Base-by-base conservation (phyloP, 768 basidiomycete species). In the Hebeloma cylindrosporum region DNA sequence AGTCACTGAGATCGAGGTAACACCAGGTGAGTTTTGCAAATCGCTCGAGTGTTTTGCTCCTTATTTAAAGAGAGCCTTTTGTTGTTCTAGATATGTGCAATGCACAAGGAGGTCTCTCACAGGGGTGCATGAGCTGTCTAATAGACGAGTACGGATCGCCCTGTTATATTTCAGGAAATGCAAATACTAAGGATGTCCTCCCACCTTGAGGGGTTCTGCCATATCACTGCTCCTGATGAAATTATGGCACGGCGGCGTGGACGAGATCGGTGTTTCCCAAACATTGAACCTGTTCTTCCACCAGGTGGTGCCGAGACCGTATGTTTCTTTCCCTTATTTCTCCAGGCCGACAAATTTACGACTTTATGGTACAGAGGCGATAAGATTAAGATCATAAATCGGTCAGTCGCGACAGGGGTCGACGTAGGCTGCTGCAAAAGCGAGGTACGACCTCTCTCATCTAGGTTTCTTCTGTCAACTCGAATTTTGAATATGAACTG, bases 361-460 rank as follows among this genome's bases (percentile, higher is more conserved):
- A 2, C 18, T 33, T 20, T 3, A 13, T 8, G 10, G 16, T 43
- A 26, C 25, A 56, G 56, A 7, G 53, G 53, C 13, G 31, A 42
- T 8, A 54, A 28, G 35, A 43, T 56, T n/a, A 45, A 34, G 31
- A 52, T 63, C 5, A 39, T 60, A 9, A 63, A 45, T 30, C 53
- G 60, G n/a, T 60, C 59, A 3, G 40, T 64, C n/a, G 45, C 54
- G 6, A 33, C 51, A 11, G 46, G 47, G 0, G 26, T 40, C 1
- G 56, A 52, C 16, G 44, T 52, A 17, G 56, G 60, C 7, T 57
- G 50, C 13, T 60, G 59, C 29, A 40, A 44, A 28, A 53, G 54
- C 34, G 60, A 63, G 38, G 61, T 60, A 23, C 26, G 17, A 39
- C 18, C n/a, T 31, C 31, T 40, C 18, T 27, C n/a, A n/a, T n/a